Evolutionary conservation across 2,329 filamentous ascomycete genomes (phyloP), one percentile per base, ranked within the genome.

Genomic region (Aspergillus costaricaensis): DNA sequence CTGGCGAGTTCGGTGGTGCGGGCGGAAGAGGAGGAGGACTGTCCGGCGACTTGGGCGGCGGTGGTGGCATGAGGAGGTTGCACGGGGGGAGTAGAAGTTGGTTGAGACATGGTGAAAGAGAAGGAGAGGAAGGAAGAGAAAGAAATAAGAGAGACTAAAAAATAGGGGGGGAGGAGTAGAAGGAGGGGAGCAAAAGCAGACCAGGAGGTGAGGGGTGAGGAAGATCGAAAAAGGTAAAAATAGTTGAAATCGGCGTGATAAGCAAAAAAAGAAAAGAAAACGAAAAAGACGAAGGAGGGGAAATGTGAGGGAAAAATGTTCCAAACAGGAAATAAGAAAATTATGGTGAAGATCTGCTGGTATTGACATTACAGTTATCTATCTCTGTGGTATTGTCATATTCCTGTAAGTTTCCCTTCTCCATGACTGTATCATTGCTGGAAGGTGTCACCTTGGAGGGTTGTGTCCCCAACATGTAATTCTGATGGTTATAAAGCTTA

Each of bases 1-100:
- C 78, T 75, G 80, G 82, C 70, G 80, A 85, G 82, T 85, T 87
- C 82, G 77, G 77, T 62, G 79, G 77, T 59, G 76, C 75, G 67
- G 79, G 79, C 62, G 78, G 79, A 44, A 80, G 75, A 61, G 78
- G 78, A 51, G 83, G 77, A 55, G 75, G 77, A 61, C 69, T 77
- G 72, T 75, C 74, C 70, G 77, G 74, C 60, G 72, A 74, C 69
- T 75, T 78, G 69, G 76, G 76, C 59, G 71, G 74, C 67, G 72
- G 75, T 61, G 71, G 74, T 66, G 73, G 75, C 77, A 79, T 79
- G 69, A 58, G 70, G 72, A 62, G 66, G 61, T 64, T 68, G 64
- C 23, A 65, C 58, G 52, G 68, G 62, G 57, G 61, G 63, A 52
- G 65, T 62, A 47, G 69, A 65, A 62, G 69, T 66, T 60, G 72